A percentile compares a stretch with the other conserved stretches of the same genome.
phyloP scores from a whole-genome alignment of 208 protist species.

The Leishmania tarentolae region DNA sequence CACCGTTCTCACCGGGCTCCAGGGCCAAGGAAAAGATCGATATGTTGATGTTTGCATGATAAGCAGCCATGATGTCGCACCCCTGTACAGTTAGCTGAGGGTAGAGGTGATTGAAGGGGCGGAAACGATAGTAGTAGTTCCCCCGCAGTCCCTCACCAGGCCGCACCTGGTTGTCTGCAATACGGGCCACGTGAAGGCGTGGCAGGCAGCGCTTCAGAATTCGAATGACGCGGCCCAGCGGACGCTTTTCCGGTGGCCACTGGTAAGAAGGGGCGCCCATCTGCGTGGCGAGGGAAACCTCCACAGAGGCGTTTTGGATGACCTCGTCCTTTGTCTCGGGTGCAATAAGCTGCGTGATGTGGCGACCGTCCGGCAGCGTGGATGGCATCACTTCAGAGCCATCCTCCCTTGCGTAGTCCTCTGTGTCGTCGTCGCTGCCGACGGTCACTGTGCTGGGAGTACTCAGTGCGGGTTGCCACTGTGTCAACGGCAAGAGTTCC shows the following conservation, averaged over 20 bases:
- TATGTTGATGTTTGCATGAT: slow-evolving; percentile 38
- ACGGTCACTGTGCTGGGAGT: too few species aligned
- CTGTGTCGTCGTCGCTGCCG: background rate
- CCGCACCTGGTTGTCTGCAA: slow-evolving; percentile 40
- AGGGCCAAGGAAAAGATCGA: slow-evolving; percentile 58
- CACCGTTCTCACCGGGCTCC: slow-evolving; percentile 11
- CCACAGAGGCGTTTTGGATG: slow-evolving; percentile 6
- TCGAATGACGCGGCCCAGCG: slow-evolving; percentile 45
- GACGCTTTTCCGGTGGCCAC: slow-evolving; percentile 30
- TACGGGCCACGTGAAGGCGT: slow-evolving; percentile 41
- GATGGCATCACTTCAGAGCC: slow-evolving; percentile 25
- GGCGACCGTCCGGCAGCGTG: slow-evolving; percentile 54
- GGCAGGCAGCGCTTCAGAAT: slow-evolving; percentile 50
- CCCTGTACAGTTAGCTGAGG: slow-evolving; percentile 71
- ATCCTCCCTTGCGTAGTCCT: slow-evolving; percentile 2
- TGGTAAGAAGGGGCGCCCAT: slow-evolving; percentile 41
- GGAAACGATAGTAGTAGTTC: slow-evolving; percentile 72
- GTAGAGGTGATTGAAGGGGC: slow-evolving; percentile 53
- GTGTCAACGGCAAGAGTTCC: slow-evolving; percentile 32
- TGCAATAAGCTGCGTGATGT: slow-evolving; percentile 40
- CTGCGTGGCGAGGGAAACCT: slow-evolving; percentile 32
- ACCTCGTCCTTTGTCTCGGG: slow-evolving; percentile 20
- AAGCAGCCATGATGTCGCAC: slow-evolving; percentile 46
- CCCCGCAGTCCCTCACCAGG: slow-evolving; percentile 33
- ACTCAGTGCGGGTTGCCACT: slow-evolving; percentile 10